Percentiles rank a stretch among this genome's conserved stretches.
These are phyloP conservation scores for Helianthus annuus DNA, from an alignment of 129 eudicot genomes.

Conservation along the genomic window HanXRQr2.0-SUNRISE NC_035444.2:10680353-10680852, in stretches of 20 bases:
- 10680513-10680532: slow-evolving; percentile 83
- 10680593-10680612: not conserved
- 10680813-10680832: slow-evolving; percentile 93
- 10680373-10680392: not conserved
- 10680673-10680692: not conserved
- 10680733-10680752: slow-evolving; percentile 94
- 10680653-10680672: not conserved
- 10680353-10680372: not conserved
- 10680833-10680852: slow-evolving; percentile 94
- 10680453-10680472: slow-evolving; percentile 91
- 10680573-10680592: slow-evolving; percentile 62
- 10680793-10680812: slow-evolving; percentile 85
- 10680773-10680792: slow-evolving; percentile 79
- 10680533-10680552: slow-evolving; percentile 63
- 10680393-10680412: slow-evolving; percentile 36
- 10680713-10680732: slow-evolving; percentile 62
- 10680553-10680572: slow-evolving; percentile 88
- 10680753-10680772: slow-evolving; percentile 94
- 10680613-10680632: not conserved
- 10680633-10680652: not conserved
- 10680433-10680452: slow-evolving; percentile 84
- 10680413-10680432: slow-evolving; percentile 57
- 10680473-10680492: slow-evolving; percentile 92
- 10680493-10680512: slow-evolving; percentile 88
- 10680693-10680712: not conserved